These are phyloP conservation scores for Suillus cothurnatus DNA, from an alignment of 768 basidiomycete genomes.

Conservation along the genomic window DNA sequence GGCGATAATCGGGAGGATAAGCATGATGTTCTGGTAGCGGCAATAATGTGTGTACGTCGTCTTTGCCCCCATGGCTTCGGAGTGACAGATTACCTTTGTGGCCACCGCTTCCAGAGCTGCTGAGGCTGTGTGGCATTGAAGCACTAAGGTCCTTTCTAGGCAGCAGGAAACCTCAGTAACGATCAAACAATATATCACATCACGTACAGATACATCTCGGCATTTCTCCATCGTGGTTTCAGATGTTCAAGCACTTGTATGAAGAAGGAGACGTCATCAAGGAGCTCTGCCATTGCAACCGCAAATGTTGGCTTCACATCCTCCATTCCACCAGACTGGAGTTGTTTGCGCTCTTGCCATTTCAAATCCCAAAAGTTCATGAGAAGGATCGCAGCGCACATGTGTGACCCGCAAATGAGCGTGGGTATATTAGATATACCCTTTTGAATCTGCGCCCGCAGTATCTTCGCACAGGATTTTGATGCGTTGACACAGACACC, in stretches of 20 bases:
- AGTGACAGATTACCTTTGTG: conserved; percentile 14
- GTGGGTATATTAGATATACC: conserved; percentile 46
- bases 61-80: background rate
- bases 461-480: conserved; percentile 58
- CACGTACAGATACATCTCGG: conserved; percentile 41
- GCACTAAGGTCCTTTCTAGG: conserved; percentile 28
- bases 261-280: conserved; percentile 32
- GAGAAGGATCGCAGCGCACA: conserved; percentile 55
- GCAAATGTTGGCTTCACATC: conserved; percentile 34
- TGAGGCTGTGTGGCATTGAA: conserved; percentile 30
- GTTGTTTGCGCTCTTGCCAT: conserved; percentile 42
- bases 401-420: conserved; percentile 48
- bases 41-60: conserved; percentile 13
- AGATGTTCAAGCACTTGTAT: conserved; percentile 29
- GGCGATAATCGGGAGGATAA: conserved; percentile 14
- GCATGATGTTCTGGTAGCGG: conserved; percentile 19
- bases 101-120: conserved; percentile 22
- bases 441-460: conserved; percentile 50
- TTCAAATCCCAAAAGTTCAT: conserved; percentile 62
- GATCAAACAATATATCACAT: conserved; percentile 9
- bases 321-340: conserved; percentile 22
- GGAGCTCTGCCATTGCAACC: conserved; percentile 31
- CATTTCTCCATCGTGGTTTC: conserved; percentile 33
- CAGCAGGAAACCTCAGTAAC: conserved; percentile 37
- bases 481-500: conserved; percentile 63